phyloP scores from a whole-genome alignment of 2,329 filamentous ascomycete species.

The Fusarium torreyae region DNA sequence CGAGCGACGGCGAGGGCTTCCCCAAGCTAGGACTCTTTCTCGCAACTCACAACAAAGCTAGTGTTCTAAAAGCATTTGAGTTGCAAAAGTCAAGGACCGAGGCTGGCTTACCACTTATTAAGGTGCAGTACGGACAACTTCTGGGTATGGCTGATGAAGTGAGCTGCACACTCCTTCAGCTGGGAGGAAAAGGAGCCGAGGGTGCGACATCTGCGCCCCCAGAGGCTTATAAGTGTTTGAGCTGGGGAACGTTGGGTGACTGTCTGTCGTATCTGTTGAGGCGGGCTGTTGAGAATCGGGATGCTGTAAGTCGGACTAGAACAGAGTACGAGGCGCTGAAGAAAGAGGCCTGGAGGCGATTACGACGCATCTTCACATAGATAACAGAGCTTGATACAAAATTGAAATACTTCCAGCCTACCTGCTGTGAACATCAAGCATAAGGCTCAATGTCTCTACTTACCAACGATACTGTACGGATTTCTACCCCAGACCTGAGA shows the following conservation, averaged over 20 bases:
- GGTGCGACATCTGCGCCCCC: constrained; percentile 36
- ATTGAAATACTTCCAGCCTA: no score
- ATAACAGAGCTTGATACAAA: no score
- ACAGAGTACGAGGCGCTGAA: constrained; percentile 50
- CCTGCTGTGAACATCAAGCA: no score
- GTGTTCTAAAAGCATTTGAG: constrained; percentile 58
- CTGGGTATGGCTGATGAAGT: constrained; percentile 72
- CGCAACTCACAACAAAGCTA: constrained; percentile 65
- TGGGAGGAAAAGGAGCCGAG: constrained; percentile 33
- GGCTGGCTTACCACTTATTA: constrained; percentile 48
- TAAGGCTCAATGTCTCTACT: no score
- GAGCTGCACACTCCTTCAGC: constrained; percentile 62
- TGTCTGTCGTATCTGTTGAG: constrained; percentile 56
- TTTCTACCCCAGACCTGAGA: no score
- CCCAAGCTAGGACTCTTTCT: constrained; percentile 64
- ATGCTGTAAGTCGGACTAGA: constrained; percentile 51
- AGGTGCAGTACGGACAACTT: constrained; percentile 65
- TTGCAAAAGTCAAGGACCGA: constrained; percentile 60
- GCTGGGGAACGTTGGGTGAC: constrained; percentile 56
- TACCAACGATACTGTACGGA: no score
- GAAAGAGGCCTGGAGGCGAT: constrained; percentile 48
- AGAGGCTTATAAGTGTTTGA: constrained; percentile 57
- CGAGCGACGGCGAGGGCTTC: constrained; percentile 52
- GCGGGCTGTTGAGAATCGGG: constrained; percentile 56
- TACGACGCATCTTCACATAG: constrained; percentile 24